Conservation (phyloP, 163 green algal species). For the Picocystis sp. region DNA sequence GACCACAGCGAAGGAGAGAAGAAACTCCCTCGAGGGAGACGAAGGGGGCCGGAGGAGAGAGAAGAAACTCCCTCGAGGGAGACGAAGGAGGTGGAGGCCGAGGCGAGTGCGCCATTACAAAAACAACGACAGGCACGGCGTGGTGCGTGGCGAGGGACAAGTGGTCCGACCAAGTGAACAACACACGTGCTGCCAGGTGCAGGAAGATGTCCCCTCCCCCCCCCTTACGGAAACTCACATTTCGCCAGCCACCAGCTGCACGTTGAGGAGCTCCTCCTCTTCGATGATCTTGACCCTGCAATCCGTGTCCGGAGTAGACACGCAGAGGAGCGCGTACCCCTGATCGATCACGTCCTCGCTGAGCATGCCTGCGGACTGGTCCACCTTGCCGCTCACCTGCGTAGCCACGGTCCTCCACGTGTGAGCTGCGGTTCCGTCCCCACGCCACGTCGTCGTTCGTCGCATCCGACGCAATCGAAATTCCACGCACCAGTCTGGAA, state of each 20-base stretch:
- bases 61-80: too few relatives aligned
- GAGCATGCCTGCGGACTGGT: conserved; percentile 70
- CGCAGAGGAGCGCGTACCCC: conserved; percentile 74
- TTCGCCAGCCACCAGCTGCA: conserved; percentile 1
- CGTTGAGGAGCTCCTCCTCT: conserved; percentile 22
- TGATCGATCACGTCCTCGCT: conserved; percentile 60
- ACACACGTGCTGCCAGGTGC: too few relatives aligned
- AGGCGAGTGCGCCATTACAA: too few relatives aligned
- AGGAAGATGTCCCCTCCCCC: too few relatives aligned
- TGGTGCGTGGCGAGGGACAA: too few relatives aligned
- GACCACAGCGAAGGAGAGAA: too few relatives aligned
- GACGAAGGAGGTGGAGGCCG: too few relatives aligned
- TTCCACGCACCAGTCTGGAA: conserved; percentile 43
- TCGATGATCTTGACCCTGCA: conserved; percentile 52
- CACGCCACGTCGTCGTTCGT: not conserved
- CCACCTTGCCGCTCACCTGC: conserved; percentile 43
- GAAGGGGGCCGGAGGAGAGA: too few relatives aligned
- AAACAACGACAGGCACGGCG: too few relatives aligned
- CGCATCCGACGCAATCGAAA: not conserved
- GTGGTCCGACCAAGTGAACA: too few relatives aligned
- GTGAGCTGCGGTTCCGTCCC: not conserved
- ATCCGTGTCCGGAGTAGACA: conserved; percentile 51
- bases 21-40: too few relatives aligned
- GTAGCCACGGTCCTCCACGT: not conserved
- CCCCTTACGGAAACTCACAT: not conserved